These are phyloP conservation scores for Colletotrichum paranaense DNA, from an alignment of 2,329 filamentous ascomycete species.

Conservation along the genomic window DNA sequence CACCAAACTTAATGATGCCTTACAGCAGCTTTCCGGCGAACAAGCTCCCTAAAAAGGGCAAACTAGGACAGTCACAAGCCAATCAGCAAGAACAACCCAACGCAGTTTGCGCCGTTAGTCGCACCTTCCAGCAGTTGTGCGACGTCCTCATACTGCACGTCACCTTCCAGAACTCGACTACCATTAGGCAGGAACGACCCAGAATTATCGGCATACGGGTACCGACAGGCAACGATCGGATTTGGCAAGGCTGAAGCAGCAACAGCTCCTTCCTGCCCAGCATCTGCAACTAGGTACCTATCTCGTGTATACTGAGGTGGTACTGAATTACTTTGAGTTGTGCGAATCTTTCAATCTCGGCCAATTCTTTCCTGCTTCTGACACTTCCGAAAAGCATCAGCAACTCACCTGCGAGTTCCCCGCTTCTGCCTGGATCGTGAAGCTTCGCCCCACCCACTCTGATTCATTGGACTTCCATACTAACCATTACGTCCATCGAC, in stretches of 20 bases:
- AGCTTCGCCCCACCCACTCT: neutral
- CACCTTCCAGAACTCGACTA: neutral
- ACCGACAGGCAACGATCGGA: constrained; percentile 5
- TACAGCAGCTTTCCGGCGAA: no score
- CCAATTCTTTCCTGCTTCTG: neutral
- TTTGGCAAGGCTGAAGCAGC: constrained; percentile 8
- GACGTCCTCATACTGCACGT: neutral
- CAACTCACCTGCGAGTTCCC: neutral
- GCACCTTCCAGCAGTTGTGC: neutral
- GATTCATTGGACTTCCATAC: neutral
- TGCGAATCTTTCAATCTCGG: neutral
- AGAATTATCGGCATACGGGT: neutral
- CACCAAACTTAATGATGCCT: no score
- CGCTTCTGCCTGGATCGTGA: constrained; percentile 19
- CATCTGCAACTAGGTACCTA: neutral
- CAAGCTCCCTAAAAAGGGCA: neutral
- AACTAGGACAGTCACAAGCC: neutral
- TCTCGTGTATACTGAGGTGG: no score
- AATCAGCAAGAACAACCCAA: neutral
- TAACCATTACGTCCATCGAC: neutral
- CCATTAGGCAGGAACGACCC: neutral
- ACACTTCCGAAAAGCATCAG: neutral
- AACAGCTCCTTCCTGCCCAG: neutral
- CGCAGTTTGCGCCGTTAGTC: neutral
- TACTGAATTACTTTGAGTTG: no score